phyloP scores from a whole-genome alignment of 108 stramenopile species.

The Discostella stelligeroides region DNA sequence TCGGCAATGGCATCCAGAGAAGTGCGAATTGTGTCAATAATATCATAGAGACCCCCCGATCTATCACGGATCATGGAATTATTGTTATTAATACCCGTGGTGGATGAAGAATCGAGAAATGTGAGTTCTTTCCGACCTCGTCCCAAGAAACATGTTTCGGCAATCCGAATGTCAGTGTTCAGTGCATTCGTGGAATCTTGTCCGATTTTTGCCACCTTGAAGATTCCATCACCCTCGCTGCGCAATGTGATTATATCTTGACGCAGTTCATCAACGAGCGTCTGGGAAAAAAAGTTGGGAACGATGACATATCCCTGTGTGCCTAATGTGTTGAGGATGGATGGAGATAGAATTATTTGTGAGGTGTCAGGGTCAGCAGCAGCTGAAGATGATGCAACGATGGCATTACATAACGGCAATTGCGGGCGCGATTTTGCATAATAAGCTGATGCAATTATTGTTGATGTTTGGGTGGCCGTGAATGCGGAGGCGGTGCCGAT shows the following conservation, averaged over 20 bases:
- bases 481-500: slow-evolving; percentile 1
- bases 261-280: slow-evolving; percentile 57
- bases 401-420: background rate
- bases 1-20: slow-evolving; percentile 14
- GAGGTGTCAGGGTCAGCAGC: too few species aligned
- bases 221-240: slow-evolving; percentile 37
- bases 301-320: slow-evolving; percentile 64
- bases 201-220: slow-evolving; percentile 72
- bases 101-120: background rate
- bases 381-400: slow-evolving; percentile 12
- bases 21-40: slow-evolving; percentile 55
- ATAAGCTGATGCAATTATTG: background rate
- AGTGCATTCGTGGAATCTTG: slow-evolving; percentile 68
- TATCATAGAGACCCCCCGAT: slow-evolving; percentile 46
- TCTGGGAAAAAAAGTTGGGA: slow-evolving; percentile 54
- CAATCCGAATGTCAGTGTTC: slow-evolving; percentile 67
- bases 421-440: background rate
- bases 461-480: background rate
- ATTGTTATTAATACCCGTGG: slow-evolving; percentile 16
- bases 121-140: slow-evolving; percentile 40
- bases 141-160: slow-evolving; percentile 76
- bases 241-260: slow-evolving; percentile 60
- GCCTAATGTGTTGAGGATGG: slow-evolving; percentile 30
- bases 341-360: slow-evolving; percentile 26
- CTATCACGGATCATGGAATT: slow-evolving; percentile 41